Evolutionary conservation across 2,329 filamentous ascomycete genomes (phyloP), one percentile per base, ranked within the genome.

Genomic region (Blumeria hordei): DNA sequence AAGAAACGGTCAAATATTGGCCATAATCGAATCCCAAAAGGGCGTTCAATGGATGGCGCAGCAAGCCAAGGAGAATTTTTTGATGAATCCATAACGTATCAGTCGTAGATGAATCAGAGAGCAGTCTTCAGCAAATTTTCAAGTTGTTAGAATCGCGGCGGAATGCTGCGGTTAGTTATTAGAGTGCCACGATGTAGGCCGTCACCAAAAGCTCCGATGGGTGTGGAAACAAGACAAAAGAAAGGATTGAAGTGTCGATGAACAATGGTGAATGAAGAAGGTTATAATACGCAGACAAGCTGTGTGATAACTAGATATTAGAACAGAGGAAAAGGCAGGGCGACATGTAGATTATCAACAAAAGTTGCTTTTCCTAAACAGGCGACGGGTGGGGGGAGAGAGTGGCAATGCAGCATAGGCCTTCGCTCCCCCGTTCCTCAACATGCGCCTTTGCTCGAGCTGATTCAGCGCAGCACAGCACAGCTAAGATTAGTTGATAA

Each of bases 1-100:
- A 58, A 62, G 11, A 55, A 14, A 18, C 58, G 59, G 57, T 60
- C 54, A 55, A 62, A 61, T 41, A 55, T 58, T 16, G 56, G 43
- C 60, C 59, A 61, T 60, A 55, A 32, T 3, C 41, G 32, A 11
- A 55, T 33, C 12, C 54, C 54, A 39, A 55, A 55, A 7, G 54
- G 54, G 16, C 45, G 34, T 7, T 55, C 44, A 14, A 55, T 14
- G n/a, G 43, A 43, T 16, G 54, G 54, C 4, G 52, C n/a, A 7
- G 54, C 18, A 33, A 55, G 21, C 21, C 21, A 28, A 2, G 21
- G 21, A 28, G 21, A 28, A 4, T 28, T 28, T 28, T 28, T 28
- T 28, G 21, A 28, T 28, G 21, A 28, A 28, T 28, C 21, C 21
- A 28, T 28, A 28, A 28, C 21, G 21, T 28, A 28, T 2, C 21